These are phyloP conservation scores for Ciborinia camelliae DNA, from an alignment of 2,329 filamentous ascomycete species.

Conservation along the genomic window DNA sequence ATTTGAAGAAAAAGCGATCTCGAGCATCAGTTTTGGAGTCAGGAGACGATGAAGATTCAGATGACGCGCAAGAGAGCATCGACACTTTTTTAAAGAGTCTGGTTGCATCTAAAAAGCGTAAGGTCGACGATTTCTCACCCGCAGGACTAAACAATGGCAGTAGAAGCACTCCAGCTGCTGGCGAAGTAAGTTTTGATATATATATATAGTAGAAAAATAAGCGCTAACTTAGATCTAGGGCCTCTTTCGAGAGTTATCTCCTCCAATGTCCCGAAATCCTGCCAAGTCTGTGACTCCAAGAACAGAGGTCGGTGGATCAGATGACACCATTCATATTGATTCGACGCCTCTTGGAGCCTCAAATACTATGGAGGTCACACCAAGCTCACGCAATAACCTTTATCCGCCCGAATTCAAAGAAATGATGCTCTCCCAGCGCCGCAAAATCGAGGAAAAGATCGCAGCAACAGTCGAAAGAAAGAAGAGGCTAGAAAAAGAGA, in stretches of 20 bases:
- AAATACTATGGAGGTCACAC: neutral
- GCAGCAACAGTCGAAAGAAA: neutral
- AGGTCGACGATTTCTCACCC: neutral
- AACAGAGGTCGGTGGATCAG: neutral
- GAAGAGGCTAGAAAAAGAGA: neutral
- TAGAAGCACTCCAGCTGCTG: rapidly evolving
- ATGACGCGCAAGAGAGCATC: neutral
- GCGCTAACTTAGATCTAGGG: neutral
- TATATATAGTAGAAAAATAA: neutral
- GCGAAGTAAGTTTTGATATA: neutral
- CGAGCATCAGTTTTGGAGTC: neutral
- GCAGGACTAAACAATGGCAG: neutral
- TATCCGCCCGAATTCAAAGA: neutral
- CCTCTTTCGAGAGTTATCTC: no score
- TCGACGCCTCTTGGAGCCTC: no score
- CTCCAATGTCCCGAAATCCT: no score
- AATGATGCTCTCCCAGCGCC: neutral
- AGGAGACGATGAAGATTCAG: neutral
- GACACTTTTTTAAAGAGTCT: neutral
- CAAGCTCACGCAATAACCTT: neutral
- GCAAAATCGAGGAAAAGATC: neutral
- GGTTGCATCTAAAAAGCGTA: neutral
- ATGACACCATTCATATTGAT: no score
- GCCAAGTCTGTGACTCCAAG: no score
- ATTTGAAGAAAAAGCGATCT: neutral